phyloP scores from a whole-genome alignment of 768 basidiomycete genomes.

The Coprinopsis marcescibilis region DNA sequence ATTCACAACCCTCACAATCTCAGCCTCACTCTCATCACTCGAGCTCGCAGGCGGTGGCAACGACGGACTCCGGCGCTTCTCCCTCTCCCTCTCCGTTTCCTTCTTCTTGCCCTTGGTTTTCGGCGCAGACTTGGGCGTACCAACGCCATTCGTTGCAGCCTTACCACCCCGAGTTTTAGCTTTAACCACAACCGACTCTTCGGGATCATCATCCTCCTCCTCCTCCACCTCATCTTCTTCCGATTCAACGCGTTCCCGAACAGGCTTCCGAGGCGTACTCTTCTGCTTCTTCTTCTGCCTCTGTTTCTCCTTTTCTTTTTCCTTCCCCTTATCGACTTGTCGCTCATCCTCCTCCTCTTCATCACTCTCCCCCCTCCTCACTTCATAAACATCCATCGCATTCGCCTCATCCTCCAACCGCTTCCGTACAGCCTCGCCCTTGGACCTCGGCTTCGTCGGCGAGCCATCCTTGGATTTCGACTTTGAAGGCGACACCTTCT shows the following conservation, averaged over 20 bases:
- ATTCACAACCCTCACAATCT: neutral
- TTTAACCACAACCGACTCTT: conserved; percentile 6
- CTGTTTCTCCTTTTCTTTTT: neutral
- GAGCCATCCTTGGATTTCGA: too few species aligned
- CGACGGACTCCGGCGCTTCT: neutral
- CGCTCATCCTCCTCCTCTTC: neutral
- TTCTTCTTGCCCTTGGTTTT: neutral
- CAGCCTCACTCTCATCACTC: neutral
- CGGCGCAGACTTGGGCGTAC: neutral
- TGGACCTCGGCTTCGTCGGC: too few species aligned
- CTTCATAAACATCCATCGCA: neutral
- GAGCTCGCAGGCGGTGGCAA: too few species aligned
- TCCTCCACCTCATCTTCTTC: conserved; percentile 15
- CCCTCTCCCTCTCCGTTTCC: conserved; percentile 6
- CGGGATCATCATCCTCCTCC: conserved; percentile 11
- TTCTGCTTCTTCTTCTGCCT: neutral
- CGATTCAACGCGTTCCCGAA: neutral
- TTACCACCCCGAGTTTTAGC: conserved; percentile 5
- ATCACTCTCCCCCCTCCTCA: neutral
- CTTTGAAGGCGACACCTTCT: too few species aligned
- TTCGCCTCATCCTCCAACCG: neutral
- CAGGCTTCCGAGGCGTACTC: neutral
- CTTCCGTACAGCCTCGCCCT: neutral
- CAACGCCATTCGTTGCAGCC: neutral
- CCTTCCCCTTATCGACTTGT: neutral